Evolutionary conservation across 1,284 basidiomycete genomes (phyloP).

Genomic region (Marasmius tenuissimus): DNA sequence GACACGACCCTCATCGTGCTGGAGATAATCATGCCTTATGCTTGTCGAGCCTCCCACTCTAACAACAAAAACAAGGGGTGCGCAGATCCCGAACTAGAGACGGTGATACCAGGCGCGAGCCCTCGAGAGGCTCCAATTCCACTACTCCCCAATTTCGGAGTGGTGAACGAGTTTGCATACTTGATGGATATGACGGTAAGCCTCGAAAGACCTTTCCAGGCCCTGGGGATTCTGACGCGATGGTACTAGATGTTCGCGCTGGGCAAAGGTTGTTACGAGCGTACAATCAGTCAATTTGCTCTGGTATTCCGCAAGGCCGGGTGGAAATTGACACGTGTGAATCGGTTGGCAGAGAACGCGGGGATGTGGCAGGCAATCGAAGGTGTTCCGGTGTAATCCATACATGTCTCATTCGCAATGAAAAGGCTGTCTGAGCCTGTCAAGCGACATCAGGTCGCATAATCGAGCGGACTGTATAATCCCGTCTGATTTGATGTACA

Average conservation of each 20-base stretch:
- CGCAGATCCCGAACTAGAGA: background rate
- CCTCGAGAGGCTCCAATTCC: slow-evolving; percentile 17
- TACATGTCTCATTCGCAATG: background rate
- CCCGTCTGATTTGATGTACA: too few species aligned
- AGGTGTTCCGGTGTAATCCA: background rate
- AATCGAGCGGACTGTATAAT: too few species aligned
- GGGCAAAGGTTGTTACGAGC: background rate
- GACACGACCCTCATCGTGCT: slow-evolving; percentile 10
- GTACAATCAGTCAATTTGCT: background rate
- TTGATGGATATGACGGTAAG: slow-evolving; percentile 21
- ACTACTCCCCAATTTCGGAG: slow-evolving; percentile 22
- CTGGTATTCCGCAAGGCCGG: background rate
- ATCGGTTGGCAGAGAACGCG: background rate
- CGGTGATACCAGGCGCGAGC: background rate
- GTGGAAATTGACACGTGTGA: background rate
- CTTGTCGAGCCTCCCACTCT: slow-evolving; percentile 16
- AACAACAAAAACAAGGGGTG: too few species aligned
- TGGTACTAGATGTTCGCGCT: background rate
- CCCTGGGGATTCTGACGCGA: background rate
- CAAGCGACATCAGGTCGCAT: too few species aligned
- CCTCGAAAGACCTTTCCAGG: background rate
- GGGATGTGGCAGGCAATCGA: background rate
- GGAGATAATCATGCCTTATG: slow-evolving; percentile 17
- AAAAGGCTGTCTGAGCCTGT: too few species aligned
- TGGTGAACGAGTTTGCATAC: slow-evolving; percentile 19